Conservation (phyloP, 108 stramenopile genomes). For the Skeletonema menzelii region DNA sequence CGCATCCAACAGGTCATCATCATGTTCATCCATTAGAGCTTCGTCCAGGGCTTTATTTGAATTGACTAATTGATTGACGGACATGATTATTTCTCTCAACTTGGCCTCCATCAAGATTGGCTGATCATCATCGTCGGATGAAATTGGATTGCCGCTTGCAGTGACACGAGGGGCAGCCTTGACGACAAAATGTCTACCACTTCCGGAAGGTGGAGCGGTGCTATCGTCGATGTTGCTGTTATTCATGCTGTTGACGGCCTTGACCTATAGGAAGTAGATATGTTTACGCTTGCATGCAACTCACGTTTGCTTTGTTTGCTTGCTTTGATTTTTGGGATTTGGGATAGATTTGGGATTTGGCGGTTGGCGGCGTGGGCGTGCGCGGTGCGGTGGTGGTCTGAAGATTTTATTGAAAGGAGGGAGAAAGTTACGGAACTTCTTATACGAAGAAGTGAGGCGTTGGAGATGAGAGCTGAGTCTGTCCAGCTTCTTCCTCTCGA, state of each 20-base stretch:
- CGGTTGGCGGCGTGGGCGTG: no score
- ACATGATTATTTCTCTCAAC: constrained; percentile 16
- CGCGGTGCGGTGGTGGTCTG: no score
- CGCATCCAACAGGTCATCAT: constrained; percentile 26
- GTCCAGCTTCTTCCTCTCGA: not conserved
- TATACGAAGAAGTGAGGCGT: no score
- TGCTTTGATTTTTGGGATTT: no score
- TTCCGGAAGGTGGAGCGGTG: not conserved
- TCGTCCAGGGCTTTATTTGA: constrained; percentile 26
- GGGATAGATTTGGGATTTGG: no score
- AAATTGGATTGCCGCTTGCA: constrained; percentile 17
- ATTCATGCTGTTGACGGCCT: no score
- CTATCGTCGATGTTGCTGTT: not conserved
- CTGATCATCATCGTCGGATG: constrained; percentile 11
- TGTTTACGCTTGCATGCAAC: no score
- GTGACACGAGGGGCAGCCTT: constrained; percentile 7
- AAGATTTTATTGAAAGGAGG: no score
- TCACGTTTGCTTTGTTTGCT: no score
- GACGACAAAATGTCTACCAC: not conserved
- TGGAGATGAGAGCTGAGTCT: not conserved
- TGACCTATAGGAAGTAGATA: no score
- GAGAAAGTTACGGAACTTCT: no score
- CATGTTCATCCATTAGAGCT: not conserved
- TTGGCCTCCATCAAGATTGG: constrained; percentile 30
- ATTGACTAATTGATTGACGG: constrained; percentile 15